Evolutionary conservation across 495 filamentous ascomycete genomes (phyloP).

Genomic region (Aspergillus homomorphus): DNA sequence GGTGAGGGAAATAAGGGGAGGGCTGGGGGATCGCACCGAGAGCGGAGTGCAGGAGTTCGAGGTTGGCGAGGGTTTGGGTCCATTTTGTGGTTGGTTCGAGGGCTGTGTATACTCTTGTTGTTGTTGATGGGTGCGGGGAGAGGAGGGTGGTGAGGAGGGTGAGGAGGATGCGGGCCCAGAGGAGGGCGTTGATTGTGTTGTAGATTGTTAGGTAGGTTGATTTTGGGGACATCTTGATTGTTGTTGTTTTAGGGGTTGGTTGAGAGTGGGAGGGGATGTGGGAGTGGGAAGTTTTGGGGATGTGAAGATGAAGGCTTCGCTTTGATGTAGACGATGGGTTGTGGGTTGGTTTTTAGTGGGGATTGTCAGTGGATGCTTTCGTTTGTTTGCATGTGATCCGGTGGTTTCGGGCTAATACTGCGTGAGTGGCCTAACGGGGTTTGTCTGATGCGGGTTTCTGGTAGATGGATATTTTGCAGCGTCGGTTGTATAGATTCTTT

Average conservation of each 20-base stretch:
- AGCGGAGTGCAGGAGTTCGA: constrained; percentile 47
- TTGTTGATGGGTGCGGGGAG: background rate
- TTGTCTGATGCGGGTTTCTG: no score
- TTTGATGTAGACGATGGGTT: background rate
- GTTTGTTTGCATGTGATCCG: constrained; percentile 1
- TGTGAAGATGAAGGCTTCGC: background rate
- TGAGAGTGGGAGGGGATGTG: constrained; percentile 6
- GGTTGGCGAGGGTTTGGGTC: constrained; percentile 30
- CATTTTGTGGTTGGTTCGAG: constrained; percentile 30
- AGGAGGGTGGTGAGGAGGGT: constrained; percentile 12
- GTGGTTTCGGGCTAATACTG: no score
- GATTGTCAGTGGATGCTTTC: background rate
- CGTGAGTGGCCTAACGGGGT: no score
- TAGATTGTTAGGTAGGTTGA: constrained; percentile 65
- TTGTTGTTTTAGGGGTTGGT: constrained; percentile 1
- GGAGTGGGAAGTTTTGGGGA: background rate
- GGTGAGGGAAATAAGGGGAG: background rate
- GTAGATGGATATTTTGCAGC: no score
- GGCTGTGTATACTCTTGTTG: constrained; percentile 20
- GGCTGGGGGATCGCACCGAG: constrained; percentile 27
- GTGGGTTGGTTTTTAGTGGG: background rate
- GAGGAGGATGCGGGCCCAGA: constrained; percentile 57
- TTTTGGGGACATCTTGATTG: background rate
- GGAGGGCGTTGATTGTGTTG: constrained; percentile 63
- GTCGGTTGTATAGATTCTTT: no score